Conservation (phyloP, 1,284 basidiomycete species). For the Pseudozyma tsukubaensis region DNA sequence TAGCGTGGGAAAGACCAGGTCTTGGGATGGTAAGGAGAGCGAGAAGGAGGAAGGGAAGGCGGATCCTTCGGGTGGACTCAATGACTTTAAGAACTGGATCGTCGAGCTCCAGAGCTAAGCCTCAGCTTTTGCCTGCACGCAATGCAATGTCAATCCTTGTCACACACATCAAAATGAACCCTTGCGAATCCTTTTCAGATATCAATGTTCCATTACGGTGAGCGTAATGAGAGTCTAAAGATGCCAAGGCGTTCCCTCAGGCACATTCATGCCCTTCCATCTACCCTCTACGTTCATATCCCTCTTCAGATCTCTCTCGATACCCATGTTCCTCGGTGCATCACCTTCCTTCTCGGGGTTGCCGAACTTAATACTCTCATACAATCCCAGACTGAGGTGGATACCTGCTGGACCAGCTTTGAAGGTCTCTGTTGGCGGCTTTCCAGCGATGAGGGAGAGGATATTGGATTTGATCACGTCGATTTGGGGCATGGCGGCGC, state of each 20-base stretch:
- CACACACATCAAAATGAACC: not conserved
- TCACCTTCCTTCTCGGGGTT: constrained; percentile 21
- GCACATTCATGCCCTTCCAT: constrained; percentile 34
- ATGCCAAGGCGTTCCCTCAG: constrained; percentile 41
- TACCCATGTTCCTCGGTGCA: constrained; percentile 13
- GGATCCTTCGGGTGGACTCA: constrained; percentile 12
- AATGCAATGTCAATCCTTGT: not conserved
- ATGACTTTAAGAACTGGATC: constrained; percentile 44
- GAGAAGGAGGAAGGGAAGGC: constrained; percentile 1
- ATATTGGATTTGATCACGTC: constrained; percentile 39
- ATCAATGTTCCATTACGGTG: too few species aligned
- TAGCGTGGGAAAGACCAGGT: constrained; percentile 48
- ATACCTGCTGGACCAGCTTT: constrained; percentile 28
- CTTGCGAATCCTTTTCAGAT: too few species aligned
- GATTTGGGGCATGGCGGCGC: constrained; percentile 39
- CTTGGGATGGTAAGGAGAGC: constrained; percentile 13
- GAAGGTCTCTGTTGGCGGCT: constrained; percentile 11
- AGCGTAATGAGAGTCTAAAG: constrained; percentile 9
- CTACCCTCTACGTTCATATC: constrained; percentile 35
- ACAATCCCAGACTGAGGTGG: constrained; percentile 36
- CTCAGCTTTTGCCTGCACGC: not conserved
- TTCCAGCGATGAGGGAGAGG: constrained; percentile 20
- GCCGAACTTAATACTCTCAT: constrained; percentile 45
- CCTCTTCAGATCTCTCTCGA: constrained; percentile 27
- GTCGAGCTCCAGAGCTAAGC: constrained; percentile 22